Evolutionary conservation across 371 early-diverging fungal species (phyloP).

Genomic region (Apophysomyces variabilis): DNA sequence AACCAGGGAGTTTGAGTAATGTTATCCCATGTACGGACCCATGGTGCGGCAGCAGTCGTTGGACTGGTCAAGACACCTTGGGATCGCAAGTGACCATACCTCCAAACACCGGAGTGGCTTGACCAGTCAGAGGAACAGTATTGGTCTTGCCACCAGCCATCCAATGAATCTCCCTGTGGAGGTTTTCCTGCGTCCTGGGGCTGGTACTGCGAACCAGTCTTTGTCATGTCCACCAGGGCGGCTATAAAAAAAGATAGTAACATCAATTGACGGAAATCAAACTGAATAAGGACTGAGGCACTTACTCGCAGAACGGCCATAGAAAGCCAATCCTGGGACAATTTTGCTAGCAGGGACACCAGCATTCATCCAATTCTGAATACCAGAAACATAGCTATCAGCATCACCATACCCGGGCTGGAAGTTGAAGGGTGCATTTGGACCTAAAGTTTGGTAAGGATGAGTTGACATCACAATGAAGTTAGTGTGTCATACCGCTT

Average conservation of each 20-base stretch:
- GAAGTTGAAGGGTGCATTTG: conserved; percentile 67
- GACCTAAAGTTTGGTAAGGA: conserved; percentile 28
- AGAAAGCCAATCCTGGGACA: conserved; percentile 66
- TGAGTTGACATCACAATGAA: not conserved
- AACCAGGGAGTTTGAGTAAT: conserved; percentile 69
- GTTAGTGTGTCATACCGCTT: conserved; percentile 30
- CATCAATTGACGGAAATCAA: too few relatives aligned
- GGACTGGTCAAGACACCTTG: conserved; percentile 59
- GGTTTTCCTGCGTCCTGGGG: conserved; percentile 34
- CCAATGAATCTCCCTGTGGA: conserved; percentile 56
- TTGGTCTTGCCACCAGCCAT: conserved; percentile 60
- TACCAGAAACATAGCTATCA: conserved; percentile 53
- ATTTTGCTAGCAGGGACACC: conserved; percentile 65
- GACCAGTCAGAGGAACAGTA: too few relatives aligned
- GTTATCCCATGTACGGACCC: conserved; percentile 68
- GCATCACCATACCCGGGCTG: conserved; percentile 49
- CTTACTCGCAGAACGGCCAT: conserved; percentile 58
- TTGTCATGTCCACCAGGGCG: conserved; percentile 24
- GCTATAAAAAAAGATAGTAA: not conserved
- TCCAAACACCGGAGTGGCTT: too few relatives aligned
- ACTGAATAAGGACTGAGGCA: too few relatives aligned
- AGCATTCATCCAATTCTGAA: conserved; percentile 60
- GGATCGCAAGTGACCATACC: conserved; percentile 66
- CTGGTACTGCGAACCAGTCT: conserved; percentile 39
- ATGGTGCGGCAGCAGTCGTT: conserved; percentile 58